phyloP scores from a whole-genome alignment of 192 early-diverging fungal genomes.

The Linnemannia schmuckeri region DNA sequence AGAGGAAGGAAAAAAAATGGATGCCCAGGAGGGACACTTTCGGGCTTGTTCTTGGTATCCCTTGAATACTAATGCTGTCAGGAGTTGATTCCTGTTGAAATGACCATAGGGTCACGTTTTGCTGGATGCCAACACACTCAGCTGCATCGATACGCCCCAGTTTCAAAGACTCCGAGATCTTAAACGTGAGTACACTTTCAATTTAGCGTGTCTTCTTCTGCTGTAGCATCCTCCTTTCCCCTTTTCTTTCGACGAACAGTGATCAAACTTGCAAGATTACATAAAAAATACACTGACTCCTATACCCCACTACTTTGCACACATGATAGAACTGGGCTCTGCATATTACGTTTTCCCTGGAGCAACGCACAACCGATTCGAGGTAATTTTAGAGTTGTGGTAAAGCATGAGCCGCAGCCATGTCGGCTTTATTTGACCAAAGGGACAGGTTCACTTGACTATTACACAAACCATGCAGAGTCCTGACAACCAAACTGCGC shows the following conservation, averaged over 20 bases:
- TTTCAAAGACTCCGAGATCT: conserved; percentile 96
- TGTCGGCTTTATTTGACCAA: neutral
- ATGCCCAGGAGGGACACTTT: neutral
- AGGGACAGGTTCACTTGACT: neutral
- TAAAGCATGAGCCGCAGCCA: neutral
- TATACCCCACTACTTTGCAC: neutral
- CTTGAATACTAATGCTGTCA: neutral
- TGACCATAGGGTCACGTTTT: conserved; percentile 77
- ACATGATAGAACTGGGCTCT: conserved; percentile 69
- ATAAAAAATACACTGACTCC: neutral
- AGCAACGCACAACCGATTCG: conserved; percentile 96
- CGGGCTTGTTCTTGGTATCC: neutral
- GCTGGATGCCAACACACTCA: conserved; percentile 73
- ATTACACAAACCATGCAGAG: neutral
- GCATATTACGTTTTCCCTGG: conserved; percentile 94
- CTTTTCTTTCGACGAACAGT: neutral
- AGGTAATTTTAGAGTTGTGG: conserved; percentile 67
- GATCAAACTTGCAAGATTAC: neutral
- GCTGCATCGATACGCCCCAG: conserved; percentile 92
- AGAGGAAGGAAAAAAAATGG: neutral
- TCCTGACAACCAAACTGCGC: neutral
- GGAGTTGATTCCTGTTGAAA: neutral
- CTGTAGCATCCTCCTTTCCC: neutral
- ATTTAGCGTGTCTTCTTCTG: neutral
- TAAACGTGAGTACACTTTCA: conserved; percentile 68